Percentiles rank a stretch among this genome's conserved stretches.
phyloP scores from a whole-genome alignment of 176 grass and related monocot species.

The Eragrostis curvula region DNA sequence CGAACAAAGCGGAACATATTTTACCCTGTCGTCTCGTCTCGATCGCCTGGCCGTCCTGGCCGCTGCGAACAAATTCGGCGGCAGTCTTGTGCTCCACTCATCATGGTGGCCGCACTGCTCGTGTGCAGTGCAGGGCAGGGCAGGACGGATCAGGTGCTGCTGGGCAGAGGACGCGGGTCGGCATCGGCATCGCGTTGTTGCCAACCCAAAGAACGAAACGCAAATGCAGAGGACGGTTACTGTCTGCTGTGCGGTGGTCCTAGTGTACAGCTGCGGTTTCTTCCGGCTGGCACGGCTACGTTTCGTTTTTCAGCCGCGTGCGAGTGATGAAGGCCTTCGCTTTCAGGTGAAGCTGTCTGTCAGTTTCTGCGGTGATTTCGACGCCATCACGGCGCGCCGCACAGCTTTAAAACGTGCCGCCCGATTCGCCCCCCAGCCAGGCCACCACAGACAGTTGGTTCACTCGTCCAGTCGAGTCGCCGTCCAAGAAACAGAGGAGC shows the following conservation, averaged over 20 bases:
- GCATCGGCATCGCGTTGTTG: too few species aligned
- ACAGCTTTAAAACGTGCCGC: conserved; percentile 9
- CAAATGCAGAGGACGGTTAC: too few species aligned
- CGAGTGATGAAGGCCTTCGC: too few species aligned
- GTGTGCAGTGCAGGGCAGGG: not conserved
- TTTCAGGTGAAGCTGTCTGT: too few species aligned
- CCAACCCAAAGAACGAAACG: too few species aligned
- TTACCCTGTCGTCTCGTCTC: not conserved
- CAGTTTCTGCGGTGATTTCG: too few species aligned
- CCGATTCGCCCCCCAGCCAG: not conserved
- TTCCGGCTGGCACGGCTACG: too few species aligned
- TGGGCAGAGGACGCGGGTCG: too few species aligned
- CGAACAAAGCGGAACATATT: too few species aligned
- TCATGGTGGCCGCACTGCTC: not conserved
- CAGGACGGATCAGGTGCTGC: not conserved
- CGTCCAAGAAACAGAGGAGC: not conserved
- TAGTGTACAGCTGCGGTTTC: too few species aligned
- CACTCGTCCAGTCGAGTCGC: not conserved
- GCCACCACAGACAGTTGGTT: not conserved
- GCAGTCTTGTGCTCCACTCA: not conserved
- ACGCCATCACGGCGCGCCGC: not conserved
- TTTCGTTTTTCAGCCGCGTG: too few species aligned
- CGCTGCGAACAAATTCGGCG: not conserved
- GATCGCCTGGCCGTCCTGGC: not conserved
- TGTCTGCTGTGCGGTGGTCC: too few species aligned